Conservation (phyloP, 1,139 yeast species). For the Scheffersomyces segobiensis region DNA sequence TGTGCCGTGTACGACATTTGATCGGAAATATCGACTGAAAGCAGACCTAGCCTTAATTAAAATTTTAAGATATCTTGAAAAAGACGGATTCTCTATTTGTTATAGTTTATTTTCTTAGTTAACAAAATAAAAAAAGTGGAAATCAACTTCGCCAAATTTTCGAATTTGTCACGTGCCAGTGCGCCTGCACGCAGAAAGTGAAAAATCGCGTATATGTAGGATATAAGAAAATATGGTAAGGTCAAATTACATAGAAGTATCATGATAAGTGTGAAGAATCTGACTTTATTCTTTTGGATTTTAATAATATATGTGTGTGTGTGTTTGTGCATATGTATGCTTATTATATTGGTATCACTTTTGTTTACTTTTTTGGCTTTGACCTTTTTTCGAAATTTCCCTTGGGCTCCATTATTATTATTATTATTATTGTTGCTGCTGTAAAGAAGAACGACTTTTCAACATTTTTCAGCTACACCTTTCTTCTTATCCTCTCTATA, state of each 20-base stretch:
- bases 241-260: neutral
- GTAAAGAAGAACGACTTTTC: neutral
- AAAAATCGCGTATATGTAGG: neutral
- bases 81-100: neutral
- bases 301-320: no score
- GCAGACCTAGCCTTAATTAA: neutral
- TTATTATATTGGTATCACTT: neutral
- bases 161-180: slow-evolving; percentile 7
- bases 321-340: no score
- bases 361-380: no score
- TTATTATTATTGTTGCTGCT: no score
- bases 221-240: neutral
- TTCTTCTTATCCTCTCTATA: neutral
- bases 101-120: neutral
- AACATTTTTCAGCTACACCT: slow-evolving; percentile 1
- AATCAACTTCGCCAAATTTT: slow-evolving; percentile 4
- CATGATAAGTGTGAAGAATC: neutral
- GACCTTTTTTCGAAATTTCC: neutral
- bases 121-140: slow-evolving; percentile 6
- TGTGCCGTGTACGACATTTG: slow-evolving; percentile 40
- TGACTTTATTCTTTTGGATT: neutral
- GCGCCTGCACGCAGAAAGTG: neutral
- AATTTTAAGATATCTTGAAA: neutral
- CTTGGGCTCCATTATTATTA: neutral
- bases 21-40: neutral